Base-by-base conservation (phyloP, 192 early-diverging fungal genomes). In the Spizellomyces sp. region DNA sequence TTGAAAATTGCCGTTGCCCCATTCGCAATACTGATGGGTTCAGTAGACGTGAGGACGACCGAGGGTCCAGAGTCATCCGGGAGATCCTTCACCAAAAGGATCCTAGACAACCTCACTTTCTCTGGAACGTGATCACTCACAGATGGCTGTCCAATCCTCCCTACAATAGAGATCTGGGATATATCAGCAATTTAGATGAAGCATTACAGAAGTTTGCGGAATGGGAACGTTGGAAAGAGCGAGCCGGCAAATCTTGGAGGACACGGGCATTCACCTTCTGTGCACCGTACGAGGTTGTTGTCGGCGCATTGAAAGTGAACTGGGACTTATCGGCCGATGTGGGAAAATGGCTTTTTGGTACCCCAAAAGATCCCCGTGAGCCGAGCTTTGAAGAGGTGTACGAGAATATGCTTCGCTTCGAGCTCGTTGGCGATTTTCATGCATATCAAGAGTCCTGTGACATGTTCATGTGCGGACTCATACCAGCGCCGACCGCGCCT, bases 121-220 rank as follows among this genome's bases (percentile, higher is more conserved):
- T 62, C 62, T 57, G 54, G 54, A 62, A 57, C 27, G 62, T 62
- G 4, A 62, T 62, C 48, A 62, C 62, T 62, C 42, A 57, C 54
- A 15, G 54, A n/a, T 62, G n/a, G 17, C n/a, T 48, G n/a, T 19
- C n/a, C 62, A 62, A 62, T 62, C n/a, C 62, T 22, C n/a, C 15
- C n/a, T 62, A 19, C 17, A 62, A 48, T 62, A 22, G 19, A 41
- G 27, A 19, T 4, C 22, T 48, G 27, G 62, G 54, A 19, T 41
- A 57, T 62, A 17, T 48, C 27, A 62, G 36, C 62, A 17, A 48
- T 62, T 27, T 62, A 19, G 42, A 56, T 56, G 22, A 5, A 6
- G 54, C 54, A n/a, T 7, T 56, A 22, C n/a, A 56, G 54, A 56
- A 19, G 54, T 19, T 56, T 22, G 22, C n/a, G n/a, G 22, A 56